A percentile compares a stretch with the other conserved stretches of the same genome.
phyloP scores from a whole-genome alignment of 2,329 filamentous ascomycete species.

The Helotiales sp. region DNA sequence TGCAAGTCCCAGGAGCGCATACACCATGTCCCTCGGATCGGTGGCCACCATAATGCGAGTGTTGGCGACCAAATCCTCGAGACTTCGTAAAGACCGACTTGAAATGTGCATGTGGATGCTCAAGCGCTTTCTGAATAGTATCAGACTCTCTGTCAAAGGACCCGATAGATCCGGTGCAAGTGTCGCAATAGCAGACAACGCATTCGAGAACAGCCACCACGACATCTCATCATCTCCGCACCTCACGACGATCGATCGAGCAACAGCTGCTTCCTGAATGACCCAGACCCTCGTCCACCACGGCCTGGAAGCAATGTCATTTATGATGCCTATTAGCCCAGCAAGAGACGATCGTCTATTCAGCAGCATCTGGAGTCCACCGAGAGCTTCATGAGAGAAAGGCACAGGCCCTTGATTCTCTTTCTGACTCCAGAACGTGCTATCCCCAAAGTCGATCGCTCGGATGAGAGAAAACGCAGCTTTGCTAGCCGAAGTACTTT shows the following conservation, averaged over 20 bases:
- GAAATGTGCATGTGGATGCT: conserved; percentile 5
- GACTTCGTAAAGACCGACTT: background rate
- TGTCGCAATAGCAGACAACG: background rate
- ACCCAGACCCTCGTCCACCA: conserved; percentile 8
- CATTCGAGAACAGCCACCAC: conserved; percentile 5
- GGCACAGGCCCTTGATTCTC: conserved; percentile 1
- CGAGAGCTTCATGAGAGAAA: background rate
- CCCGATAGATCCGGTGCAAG: background rate
- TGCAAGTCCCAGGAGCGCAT: background rate
- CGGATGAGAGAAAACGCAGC: background rate
- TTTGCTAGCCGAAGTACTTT: background rate
- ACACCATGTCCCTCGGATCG: conserved; percentile 6
- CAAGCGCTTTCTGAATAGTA: conserved; percentile 2
- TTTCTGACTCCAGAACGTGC: background rate
- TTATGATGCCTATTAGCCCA: background rate
- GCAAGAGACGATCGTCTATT: background rate
- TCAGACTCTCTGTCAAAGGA: background rate
- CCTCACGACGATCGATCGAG: conserved; percentile 1
- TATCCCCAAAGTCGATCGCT: background rate
- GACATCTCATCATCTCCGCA: background rate
- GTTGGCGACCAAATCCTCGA: conserved; percentile 3
- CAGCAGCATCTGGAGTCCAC: background rate
- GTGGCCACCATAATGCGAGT: conserved; percentile 8
- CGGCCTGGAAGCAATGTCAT: background rate
- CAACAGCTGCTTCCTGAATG: conserved; percentile 8